These are phyloP conservation scores for Marsdenia floribunda DNA, from an alignment of 257 asterid species.

Conservation along the genomic window DNA sequence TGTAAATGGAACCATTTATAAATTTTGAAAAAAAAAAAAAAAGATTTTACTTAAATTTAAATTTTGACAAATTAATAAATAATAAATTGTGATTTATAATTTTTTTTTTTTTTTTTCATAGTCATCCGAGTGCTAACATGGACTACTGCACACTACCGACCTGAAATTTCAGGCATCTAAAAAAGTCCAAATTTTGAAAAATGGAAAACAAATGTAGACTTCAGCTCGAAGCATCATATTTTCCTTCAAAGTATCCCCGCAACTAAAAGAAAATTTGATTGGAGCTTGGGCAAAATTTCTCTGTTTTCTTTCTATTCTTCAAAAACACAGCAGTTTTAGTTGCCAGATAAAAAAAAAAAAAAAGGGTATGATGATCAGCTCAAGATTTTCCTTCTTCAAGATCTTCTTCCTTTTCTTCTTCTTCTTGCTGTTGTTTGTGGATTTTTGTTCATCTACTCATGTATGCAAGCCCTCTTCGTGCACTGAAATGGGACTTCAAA, in stretches of 20 bases:
- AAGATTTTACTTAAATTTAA: too few relatives aligned
- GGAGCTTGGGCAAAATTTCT: background rate
- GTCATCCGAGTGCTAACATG: background rate
- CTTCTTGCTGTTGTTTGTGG: constrained; percentile 12
- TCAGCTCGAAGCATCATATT: background rate
- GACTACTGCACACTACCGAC: background rate
- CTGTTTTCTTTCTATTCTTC: background rate
- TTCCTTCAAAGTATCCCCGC: background rate
- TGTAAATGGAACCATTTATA: too few relatives aligned
- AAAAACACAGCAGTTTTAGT: background rate
- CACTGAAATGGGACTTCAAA: constrained; percentile 30
- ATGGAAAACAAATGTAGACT: background rate
- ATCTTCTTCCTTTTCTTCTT: constrained; percentile 16
- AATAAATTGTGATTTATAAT: too few relatives aligned
- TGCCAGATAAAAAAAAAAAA: background rate
- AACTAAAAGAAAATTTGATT: fast-evolving
- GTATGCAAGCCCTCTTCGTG: constrained; percentile 50
- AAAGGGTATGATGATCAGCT: constrained; percentile 5
- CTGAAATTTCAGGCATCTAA: background rate
- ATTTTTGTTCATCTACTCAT: constrained; percentile 19
- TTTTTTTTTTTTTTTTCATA: background rate
- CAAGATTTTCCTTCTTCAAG: constrained; percentile 7
- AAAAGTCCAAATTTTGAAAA: background rate
- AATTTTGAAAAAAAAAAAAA: too few relatives aligned
- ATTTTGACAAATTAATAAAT: too few relatives aligned